Evolutionary conservation across 202 grass and related monocot species (phyloP), one percentile per base, ranked within the genome.

Genomic region (Miscanthus sacchariflorus): DNA sequence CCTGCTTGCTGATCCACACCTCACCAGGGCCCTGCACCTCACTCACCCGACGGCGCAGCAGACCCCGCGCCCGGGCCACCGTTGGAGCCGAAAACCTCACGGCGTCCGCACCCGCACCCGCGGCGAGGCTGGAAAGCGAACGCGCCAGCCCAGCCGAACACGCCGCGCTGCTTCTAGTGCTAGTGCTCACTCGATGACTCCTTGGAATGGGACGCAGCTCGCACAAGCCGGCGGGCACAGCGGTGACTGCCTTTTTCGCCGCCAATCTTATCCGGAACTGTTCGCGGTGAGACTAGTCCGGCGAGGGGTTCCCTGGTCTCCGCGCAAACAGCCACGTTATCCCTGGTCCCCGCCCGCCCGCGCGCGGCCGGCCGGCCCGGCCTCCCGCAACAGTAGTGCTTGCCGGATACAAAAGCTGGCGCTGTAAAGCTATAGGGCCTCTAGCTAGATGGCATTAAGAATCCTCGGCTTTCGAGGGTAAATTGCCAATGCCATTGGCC

Each of bases 91-190:
- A 28, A 17, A 38, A n/a, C 58, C 64, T 13, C 25, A 45, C 42
- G 18, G 23, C 40, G 30, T 49, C 43, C 73, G 73, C 46, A 13
- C 45, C 43, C 44, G 19, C 1, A 54, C 38, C 1, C 17, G 64
- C 70, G 74, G 28, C 17, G 80, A 76, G 63, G 81, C 85, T 88
- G 89, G 70, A 91, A 91, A 91, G 85, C 76, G 58, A 12, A 24
- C 59, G 70, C 35, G 86, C 85, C 89, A 84, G 25, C 89, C 54
- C 61, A 35, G 52, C 52, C 52, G 52, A 2, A 6, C 30, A 63
- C 58, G 2, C 8, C 58, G 19, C 56, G 8, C 68, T 39, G 49
- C 49, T 17, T 2, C 50, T 54, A 19, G 49, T 50, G 50, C 17
- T 56, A 21, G 52, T 56, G 52, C 50, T 54, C 5, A 12, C 18